Evolutionary conservation across 441 rosid species (phyloP).

Genomic region (Aquilaria agallochum): DNA sequence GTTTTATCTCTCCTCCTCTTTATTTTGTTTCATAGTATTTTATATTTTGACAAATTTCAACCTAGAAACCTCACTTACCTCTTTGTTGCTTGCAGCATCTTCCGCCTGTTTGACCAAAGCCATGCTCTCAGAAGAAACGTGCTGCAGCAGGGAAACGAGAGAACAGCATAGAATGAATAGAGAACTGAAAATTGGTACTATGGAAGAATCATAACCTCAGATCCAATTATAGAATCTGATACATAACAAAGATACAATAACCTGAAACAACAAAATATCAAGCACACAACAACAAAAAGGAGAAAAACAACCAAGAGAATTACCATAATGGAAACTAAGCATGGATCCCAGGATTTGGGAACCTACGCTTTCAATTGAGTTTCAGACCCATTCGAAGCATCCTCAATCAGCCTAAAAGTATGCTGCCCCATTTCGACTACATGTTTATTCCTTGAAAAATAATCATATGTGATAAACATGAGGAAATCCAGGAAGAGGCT

Average conservation of each 20-base stretch:
- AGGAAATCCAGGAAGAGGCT: conserved; percentile 55
- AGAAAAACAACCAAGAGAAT: no score
- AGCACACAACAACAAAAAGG: no score
- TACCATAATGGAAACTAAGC: no score
- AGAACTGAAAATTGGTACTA: background rate
- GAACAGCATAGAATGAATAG: conserved; percentile 1
- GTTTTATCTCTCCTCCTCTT: no score
- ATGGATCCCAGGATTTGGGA: background rate
- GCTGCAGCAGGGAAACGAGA: conserved; percentile 22
- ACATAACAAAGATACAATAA: no score
- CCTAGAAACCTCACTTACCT: conserved; percentile 23
- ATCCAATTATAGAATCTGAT: no score
- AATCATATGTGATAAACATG: conserved; percentile 60
- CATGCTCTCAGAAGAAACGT: conserved; percentile 50
- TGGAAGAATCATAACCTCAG: no score
- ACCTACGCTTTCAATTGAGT: background rate
- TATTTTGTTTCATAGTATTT: no score
- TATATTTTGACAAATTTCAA: no score
- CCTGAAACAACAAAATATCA: no score
- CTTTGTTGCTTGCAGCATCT: conserved; percentile 48
- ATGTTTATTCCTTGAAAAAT: conserved; percentile 35
- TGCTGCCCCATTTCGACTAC: conserved; percentile 14
- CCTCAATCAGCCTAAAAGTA: conserved; percentile 20
- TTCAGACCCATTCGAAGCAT: conserved; percentile 21
- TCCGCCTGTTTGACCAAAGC: conserved; percentile 49